These are phyloP conservation scores for Trichoderma reesei DNA, from an alignment of 495 filamentous ascomycete genomes.

Conservation along the genomic window DNA sequence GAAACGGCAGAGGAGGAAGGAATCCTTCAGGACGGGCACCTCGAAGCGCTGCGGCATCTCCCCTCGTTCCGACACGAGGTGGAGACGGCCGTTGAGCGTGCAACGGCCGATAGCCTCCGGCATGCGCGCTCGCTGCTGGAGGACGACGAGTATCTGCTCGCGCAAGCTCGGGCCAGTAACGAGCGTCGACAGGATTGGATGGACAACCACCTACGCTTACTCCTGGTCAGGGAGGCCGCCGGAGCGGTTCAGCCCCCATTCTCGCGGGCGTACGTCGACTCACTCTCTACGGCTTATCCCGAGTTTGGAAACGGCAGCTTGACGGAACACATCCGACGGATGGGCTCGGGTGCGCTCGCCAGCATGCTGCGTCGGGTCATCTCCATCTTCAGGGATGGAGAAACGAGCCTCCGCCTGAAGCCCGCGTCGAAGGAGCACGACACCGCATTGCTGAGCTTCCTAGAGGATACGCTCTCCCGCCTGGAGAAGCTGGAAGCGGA, in stretches of 20 bases:
- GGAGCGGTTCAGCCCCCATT: constrained; percentile 10
- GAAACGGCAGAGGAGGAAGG: constrained; percentile 22
- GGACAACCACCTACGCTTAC: constrained; percentile 19
- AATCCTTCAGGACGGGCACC: constrained; percentile 46
- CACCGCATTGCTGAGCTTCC: constrained; percentile 16
- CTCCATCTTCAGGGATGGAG: constrained; percentile 21
- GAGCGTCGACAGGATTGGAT: constrained; percentile 18
- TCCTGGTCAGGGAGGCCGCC: constrained; percentile 17
- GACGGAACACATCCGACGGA: neutral
- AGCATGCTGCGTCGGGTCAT: constrained; percentile 2
- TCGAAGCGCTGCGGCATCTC: constrained; percentile 67
- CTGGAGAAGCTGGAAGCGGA: constrained; percentile 30
- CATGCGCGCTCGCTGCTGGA: constrained; percentile 31
- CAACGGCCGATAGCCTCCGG: constrained; percentile 16
- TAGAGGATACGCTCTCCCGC: constrained; percentile 31
- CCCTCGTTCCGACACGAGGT: constrained; percentile 61
- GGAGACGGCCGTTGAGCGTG: constrained; percentile 28
- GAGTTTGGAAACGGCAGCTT: neutral
- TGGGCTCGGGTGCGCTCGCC: neutral
- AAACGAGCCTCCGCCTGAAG: constrained; percentile 27
- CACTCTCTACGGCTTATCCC: neutral
- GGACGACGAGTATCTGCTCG: constrained; percentile 28
- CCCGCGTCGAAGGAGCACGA: constrained; percentile 22
- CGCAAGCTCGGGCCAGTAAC: constrained; percentile 11
- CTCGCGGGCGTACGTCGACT: constrained; percentile 1